phyloP scores from a whole-genome alignment of 1,284 basidiomycete species.

The Laetiporus sulphureus region DNA sequence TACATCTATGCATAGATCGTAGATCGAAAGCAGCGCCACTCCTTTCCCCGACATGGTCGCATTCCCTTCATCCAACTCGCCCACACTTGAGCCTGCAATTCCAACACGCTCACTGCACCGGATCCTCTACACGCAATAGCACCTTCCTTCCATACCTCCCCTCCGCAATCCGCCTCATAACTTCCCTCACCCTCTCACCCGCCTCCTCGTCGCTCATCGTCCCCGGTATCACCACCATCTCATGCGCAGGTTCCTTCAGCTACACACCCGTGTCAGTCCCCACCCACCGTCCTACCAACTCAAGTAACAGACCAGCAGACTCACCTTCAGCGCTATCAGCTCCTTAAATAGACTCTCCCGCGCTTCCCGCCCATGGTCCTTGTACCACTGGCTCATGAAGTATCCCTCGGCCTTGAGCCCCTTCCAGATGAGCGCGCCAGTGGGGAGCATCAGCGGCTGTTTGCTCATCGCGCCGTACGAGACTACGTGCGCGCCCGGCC shows the following conservation, averaged over 20 bases:
- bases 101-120: constrained; percentile 5
- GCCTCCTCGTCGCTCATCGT: constrained; percentile 48
- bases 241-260: constrained; percentile 62
- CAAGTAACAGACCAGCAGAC: too few relatives aligned
- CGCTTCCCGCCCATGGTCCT: constrained; percentile 33
- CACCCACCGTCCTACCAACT: too few relatives aligned
- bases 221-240: constrained; percentile 50
- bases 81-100: too few relatives aligned
- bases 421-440: constrained; percentile 78
- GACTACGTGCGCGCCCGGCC: constrained; percentile 62
- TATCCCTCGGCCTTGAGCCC: constrained; percentile 67
- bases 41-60: too few relatives aligned
- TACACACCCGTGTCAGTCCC: constrained; percentile 26
- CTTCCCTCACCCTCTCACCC: constrained; percentile 37
- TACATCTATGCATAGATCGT: too few relatives aligned
- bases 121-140: constrained; percentile 47
- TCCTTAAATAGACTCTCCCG: constrained; percentile 41
- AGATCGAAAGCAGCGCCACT: too few relatives aligned
- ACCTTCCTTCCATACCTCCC: constrained; percentile 70
- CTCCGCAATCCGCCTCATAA: constrained; percentile 39
- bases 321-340: constrained; percentile 50
- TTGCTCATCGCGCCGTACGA: constrained; percentile 90
- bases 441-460: constrained; percentile 70
- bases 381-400: constrained; percentile 75
- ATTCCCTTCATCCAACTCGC: too few relatives aligned